These are phyloP conservation scores for Fagus sylvatica DNA, from an alignment of 306 rosid genomes.

Conservation along the genomic window DNA sequence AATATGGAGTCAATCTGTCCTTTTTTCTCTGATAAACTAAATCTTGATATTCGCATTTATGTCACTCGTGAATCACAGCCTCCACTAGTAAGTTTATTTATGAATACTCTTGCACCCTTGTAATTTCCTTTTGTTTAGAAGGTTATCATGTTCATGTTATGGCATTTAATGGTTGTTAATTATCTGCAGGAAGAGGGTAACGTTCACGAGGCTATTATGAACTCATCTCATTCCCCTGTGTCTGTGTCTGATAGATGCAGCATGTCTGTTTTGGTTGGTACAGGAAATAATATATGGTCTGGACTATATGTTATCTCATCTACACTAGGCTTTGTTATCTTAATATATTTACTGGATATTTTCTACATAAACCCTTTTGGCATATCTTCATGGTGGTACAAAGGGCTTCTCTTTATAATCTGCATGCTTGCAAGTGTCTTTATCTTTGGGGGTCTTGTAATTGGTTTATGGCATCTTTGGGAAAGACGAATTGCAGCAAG, in stretches of 20 bases:
- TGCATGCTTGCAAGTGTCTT: constrained; percentile 73
- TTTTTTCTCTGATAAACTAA: constrained; percentile 49
- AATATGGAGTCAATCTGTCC: constrained; percentile 76
- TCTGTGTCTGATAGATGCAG: constrained; percentile 42
- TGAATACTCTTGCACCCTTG: constrained; percentile 7
- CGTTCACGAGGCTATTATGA: constrained; percentile 32
- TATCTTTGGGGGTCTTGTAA: constrained; percentile 75
- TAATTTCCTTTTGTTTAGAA: not conserved
- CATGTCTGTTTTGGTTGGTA: constrained; percentile 84
- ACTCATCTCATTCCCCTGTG: constrained; percentile 37
- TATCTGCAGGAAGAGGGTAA: constrained; percentile 73
- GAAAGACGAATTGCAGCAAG: constrained; percentile 41
- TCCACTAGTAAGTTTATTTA: constrained; percentile 60
- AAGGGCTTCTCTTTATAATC: constrained; percentile 58
- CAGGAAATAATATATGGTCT: constrained; percentile 75
- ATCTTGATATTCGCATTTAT: constrained; percentile 54
- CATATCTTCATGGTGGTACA: constrained; percentile 75
- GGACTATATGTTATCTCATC: constrained; percentile 78
- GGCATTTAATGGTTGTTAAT: constrained; percentile 18
- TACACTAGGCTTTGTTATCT: constrained; percentile 59
- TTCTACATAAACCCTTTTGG: constrained; percentile 64
- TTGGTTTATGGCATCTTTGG: constrained; percentile 73
- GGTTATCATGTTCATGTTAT: constrained; percentile 9
- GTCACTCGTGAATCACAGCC: constrained; percentile 85
- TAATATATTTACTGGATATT: constrained; percentile 45